A percentile compares a stretch with the other conserved stretches of the same genome.
Evolutionary conservation across 2,329 filamentous ascomycete species (phyloP).

Genomic region (Knoxdaviesia capensis): DNA sequence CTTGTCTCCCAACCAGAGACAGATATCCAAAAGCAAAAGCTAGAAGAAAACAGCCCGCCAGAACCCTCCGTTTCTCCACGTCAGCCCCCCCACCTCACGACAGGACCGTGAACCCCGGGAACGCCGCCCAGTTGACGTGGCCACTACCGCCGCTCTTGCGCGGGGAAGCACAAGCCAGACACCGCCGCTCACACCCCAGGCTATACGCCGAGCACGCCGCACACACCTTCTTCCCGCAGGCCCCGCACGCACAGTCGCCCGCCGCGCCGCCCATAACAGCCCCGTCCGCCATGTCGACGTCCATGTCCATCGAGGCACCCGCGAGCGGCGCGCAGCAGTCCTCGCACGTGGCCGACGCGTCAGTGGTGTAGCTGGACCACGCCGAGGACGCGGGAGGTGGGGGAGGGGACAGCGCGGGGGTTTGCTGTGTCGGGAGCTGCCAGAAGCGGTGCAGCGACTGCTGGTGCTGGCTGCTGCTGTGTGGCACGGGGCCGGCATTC

Average conservation of each 20-base stretch:
- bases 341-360: slow-evolving; percentile 19
- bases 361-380: too few species aligned
- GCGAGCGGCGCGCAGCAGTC: slow-evolving; percentile 23
- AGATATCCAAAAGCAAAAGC: too few species aligned
- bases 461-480: slow-evolving; percentile 13
- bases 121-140: slow-evolving; percentile 6
- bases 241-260: slow-evolving; percentile 19
- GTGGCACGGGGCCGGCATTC: slow-evolving; percentile 3
- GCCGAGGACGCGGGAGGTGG: background rate
- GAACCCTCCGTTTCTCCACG: background rate
- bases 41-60: too few species aligned
- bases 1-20: background rate
- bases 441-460: slow-evolving; percentile 40
- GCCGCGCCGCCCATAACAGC: slow-evolving; percentile 6
- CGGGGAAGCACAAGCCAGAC: slow-evolving; percentile 26
- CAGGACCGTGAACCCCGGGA: slow-evolving; percentile 3
- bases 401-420: slow-evolving; percentile 9
- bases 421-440: slow-evolving; percentile 24
- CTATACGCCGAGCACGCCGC: slow-evolving; percentile 39
- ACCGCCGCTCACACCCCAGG: slow-evolving; percentile 30
- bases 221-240: slow-evolving; percentile 35
- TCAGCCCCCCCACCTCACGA: background rate
- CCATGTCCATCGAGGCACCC: slow-evolving; percentile 14
- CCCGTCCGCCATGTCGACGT: slow-evolving; percentile 13
- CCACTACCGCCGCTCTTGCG: slow-evolving; percentile 10